Base-by-base conservation (phyloP, 306 rosid genomes). In the Clitoria ternatea region DNA sequence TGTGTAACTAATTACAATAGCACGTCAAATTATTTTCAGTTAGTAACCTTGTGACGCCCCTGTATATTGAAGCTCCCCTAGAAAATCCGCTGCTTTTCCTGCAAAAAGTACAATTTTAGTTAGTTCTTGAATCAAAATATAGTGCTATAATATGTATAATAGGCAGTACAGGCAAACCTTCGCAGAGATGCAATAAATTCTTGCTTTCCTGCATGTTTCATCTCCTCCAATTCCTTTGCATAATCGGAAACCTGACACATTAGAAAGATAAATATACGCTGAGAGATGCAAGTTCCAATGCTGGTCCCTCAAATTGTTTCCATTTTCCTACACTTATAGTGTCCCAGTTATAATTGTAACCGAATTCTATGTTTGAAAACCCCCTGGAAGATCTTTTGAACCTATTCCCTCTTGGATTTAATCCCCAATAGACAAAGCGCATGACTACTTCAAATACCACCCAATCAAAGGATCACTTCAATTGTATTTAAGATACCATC, bases 81-180 rank as follows among this genome's bases (percentile, higher is more conserved):
- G 98, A 87, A 77, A 90, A 93, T 10, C 98, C 98, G 18, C 94
- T 90, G 73, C 98, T 93, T 77, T 87, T 90, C 83, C 97, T 93
- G 81, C 74, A 73, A 49, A 29, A 47, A 15, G 10, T 5, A 2
- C 8, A 71, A 40, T 4, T 36, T n/a, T 45, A 22, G 12, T n/a
- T 45, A 22, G 12, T 63, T 53, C 40, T 48, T 0, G 30, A 20
- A 55, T 15, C 0, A 5, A 26, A 19, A 1, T 13, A 53, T 29
- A 32, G 19, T 20, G 6, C 7, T 0, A 12, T n/a, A 43, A 3
- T 61, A 47, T 0, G 27, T 30, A 22, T 47, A 47, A 42, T 42
- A 54, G 30, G 17, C 40, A 32, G 14, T 11, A n/a, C 0, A 12
- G 1, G 18, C 61, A 40, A 59, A 93, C 98, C 98, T 90, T 80